A percentile compares a stretch with the other conserved stretches of the same genome.
Conservation (phyloP, 2,329 filamentous ascomycete species). For the Fusarium marasasianum region DNA sequence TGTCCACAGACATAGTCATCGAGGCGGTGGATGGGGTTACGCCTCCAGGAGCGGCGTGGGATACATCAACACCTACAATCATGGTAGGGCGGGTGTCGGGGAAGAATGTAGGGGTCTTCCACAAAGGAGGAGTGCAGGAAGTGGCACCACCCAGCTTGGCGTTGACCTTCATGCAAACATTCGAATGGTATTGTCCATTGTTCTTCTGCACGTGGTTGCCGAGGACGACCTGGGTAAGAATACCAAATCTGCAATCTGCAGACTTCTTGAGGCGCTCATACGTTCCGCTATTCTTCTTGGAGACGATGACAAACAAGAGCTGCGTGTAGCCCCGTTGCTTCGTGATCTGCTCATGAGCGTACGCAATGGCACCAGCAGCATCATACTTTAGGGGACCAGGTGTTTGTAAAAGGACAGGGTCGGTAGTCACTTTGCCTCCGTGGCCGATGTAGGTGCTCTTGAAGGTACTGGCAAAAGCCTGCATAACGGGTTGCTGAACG, state of each 20-base stretch:
- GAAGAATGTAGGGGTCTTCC: constrained; percentile 49
- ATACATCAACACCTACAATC: constrained; percentile 91
- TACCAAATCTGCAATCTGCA: constrained; percentile 84
- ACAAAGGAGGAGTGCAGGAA: constrained; percentile 53
- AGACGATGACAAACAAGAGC: constrained; percentile 82
- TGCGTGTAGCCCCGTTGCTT: constrained; percentile 69
- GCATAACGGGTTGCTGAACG: constrained; percentile 51
- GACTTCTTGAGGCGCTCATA: constrained; percentile 92
- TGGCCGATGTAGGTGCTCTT: constrained; percentile 58
- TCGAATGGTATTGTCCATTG: constrained; percentile 86
- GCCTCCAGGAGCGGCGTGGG: constrained; percentile 78
- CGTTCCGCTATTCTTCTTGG: constrained; percentile 72
- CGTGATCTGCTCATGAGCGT: constrained; percentile 59
- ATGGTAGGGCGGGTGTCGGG: constrained; percentile 68
- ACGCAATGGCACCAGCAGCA: constrained; percentile 60
- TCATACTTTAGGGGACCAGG: constrained; percentile 50
- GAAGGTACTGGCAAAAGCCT: constrained; percentile 54
- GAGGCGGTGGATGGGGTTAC: constrained; percentile 81
- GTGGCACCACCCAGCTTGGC: constrained; percentile 91
- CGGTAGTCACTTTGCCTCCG: constrained; percentile 54
- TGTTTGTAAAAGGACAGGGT: constrained; percentile 49
- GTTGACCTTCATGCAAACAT: constrained; percentile 97
- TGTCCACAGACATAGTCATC: constrained; percentile 83
- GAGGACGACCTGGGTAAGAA: constrained; percentile 85
- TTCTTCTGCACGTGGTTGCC: constrained; percentile 73